phyloP scores from a whole-genome alignment of 805 yeast genomes.

The Maudiozyma barnettii region DNA sequence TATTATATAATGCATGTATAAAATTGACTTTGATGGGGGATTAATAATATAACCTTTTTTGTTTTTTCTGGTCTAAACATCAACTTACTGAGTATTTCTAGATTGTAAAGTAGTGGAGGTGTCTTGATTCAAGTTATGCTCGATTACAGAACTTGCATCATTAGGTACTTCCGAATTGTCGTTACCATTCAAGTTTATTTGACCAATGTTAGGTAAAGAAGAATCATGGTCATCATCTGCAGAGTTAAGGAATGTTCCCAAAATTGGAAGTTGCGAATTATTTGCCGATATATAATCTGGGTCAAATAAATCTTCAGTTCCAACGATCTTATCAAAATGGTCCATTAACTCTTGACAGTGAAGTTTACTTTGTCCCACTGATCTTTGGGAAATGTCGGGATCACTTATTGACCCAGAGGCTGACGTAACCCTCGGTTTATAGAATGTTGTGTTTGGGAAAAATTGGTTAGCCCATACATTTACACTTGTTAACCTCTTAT shows the following conservation, averaged over 20 bases:
- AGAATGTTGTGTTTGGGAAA: constrained; percentile 1
- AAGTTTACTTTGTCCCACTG: constrained; percentile 20
- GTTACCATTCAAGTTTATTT: not conserved
- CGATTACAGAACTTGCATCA: constrained; percentile 9
- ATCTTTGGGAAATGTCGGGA: constrained; percentile 16
- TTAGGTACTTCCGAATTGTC: constrained; percentile 1
- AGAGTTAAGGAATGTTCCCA: constrained; percentile 7
- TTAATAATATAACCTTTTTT: not conserved
- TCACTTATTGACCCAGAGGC: constrained; percentile 7
- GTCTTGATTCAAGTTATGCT: not conserved
- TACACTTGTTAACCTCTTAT: constrained; percentile 53
- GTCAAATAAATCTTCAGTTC: not conserved
- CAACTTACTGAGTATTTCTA: not conserved
- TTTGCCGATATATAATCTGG: constrained; percentile 1
- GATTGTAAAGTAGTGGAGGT: not conserved
- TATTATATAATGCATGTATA: constrained; percentile 1
- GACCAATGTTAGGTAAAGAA: not conserved
- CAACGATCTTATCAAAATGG: constrained; percentile 18
- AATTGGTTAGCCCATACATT: constrained; percentile 24
- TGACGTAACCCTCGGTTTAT: constrained; percentile 5
- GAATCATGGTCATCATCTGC: constrained; percentile 3
- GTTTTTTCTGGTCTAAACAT: not conserved
- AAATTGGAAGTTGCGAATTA: constrained; percentile 4
- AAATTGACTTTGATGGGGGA: not conserved
- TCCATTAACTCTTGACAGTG: constrained; percentile 23